Percentiles rank a stretch among this genome's conserved stretches.
These are phyloP conservation scores for Backusella circina DNA, from an alignment of 192 early-diverging fungal genomes.

Conservation along the genomic window DNA sequence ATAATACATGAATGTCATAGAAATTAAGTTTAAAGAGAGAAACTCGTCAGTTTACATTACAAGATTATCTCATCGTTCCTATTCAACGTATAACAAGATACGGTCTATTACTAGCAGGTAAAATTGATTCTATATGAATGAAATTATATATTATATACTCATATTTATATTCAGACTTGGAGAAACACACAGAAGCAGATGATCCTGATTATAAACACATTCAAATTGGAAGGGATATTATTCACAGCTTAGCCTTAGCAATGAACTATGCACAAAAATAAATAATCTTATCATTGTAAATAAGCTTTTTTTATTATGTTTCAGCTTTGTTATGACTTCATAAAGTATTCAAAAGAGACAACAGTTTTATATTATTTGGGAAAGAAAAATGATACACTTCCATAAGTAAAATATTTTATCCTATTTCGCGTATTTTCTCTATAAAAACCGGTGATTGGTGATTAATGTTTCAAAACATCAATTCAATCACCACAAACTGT, in stretches of 20 bases:
- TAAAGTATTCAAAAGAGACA: not conserved
- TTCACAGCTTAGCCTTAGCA: conserved; percentile 18
- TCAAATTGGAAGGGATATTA: conserved; percentile 15
- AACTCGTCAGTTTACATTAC: conserved; percentile 56
- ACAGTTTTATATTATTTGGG: no score
- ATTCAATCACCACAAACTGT: no score
- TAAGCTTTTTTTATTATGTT: not conserved
- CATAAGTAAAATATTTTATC: not conserved
- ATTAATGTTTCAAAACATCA: no score
- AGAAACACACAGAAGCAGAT: conserved; percentile 22
- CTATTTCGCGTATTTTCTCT: no score
- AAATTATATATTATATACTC: not conserved
- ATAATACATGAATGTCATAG: not conserved
- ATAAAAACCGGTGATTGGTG: no score
- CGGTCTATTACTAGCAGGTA: conserved; percentile 58
- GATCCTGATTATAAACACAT: conserved; percentile 28
- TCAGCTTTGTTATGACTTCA: not conserved
- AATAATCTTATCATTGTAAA: not conserved
- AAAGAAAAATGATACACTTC: not conserved
- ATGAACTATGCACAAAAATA: conserved; percentile 29
- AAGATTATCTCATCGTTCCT: conserved; percentile 72
- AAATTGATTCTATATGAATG: not conserved
- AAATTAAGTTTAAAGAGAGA: conserved; percentile 39
- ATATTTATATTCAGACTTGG: conserved; percentile 23
- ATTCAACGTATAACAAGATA: conserved; percentile 78